phyloP scores from a whole-genome alignment of 2,329 filamentous ascomycete species.

The Geosmithia putterillii region DNA sequence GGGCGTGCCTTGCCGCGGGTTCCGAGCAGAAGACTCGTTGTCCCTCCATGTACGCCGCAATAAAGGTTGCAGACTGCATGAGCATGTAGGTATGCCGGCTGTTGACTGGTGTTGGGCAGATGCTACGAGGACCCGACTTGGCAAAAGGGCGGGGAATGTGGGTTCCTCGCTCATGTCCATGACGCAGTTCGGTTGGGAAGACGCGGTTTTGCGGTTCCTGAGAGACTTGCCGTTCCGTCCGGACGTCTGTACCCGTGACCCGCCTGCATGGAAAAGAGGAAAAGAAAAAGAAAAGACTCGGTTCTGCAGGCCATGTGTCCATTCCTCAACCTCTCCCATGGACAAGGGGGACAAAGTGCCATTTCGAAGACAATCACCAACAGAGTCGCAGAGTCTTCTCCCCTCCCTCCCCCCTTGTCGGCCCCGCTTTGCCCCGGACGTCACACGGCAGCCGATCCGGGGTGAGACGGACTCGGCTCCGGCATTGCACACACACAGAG shows the following conservation, averaged over 20 bases:
- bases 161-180: background rate
- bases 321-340: too few species aligned
- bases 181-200: too few species aligned
- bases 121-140: too few species aligned
- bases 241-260: background rate
- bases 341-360: too few species aligned
- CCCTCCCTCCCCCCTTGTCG: background rate
- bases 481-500: background rate
- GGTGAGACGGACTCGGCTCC: background rate
- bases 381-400: too few species aligned
- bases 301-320: too few species aligned
- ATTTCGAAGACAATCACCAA: too few species aligned
- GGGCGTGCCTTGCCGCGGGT: background rate
- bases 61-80: too few species aligned
- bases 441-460: background rate
- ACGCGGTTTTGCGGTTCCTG: background rate
- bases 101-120: too few species aligned
- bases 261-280: background rate
- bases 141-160: background rate
- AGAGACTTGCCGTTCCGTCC: background rate
- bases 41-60: background rate
- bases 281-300: background rate
- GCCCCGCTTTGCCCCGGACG: background rate
- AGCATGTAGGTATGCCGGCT: background rate
- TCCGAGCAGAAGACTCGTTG: background rate